Evolutionary conservation across 371 early-diverging fungal genomes (phyloP).

Genomic region (Zancudomyces culisetae): DNA sequence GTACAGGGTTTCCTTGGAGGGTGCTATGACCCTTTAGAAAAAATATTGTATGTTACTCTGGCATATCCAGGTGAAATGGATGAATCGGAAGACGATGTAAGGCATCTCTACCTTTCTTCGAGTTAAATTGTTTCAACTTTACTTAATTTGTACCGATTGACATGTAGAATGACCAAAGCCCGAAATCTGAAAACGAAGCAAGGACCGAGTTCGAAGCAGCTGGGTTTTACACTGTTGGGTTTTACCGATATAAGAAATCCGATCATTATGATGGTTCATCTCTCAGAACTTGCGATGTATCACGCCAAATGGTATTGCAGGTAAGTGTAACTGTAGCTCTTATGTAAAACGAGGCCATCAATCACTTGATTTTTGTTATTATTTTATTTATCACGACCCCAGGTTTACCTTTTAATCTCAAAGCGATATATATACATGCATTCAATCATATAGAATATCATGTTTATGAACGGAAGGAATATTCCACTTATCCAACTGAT

Average conservation of each 20-base stretch:
- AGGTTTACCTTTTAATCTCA: too few relatives aligned
- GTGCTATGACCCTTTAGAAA: neutral
- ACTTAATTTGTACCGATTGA: neutral
- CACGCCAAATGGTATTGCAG: neutral
- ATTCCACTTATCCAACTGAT: too few relatives aligned
- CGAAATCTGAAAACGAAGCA: neutral
- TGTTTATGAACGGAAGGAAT: too few relatives aligned
- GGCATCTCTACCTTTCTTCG: neutral
- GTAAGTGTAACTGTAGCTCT: too few relatives aligned
- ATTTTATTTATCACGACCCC: too few relatives aligned
- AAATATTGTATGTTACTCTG: neutral
- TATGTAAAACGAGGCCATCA: too few relatives aligned
- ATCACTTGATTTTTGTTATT: too few relatives aligned
- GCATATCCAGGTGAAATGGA: neutral
- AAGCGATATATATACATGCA: too few relatives aligned
- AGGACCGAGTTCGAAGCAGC: too few relatives aligned
- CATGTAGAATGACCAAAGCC: neutral
- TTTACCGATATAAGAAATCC: neutral
- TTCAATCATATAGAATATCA: too few relatives aligned
- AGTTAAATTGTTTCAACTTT: neutral
- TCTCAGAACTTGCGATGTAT: neutral
- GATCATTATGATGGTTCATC: neutral
- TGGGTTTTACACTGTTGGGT: neutral
- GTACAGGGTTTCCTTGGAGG: neutral
- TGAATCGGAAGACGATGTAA: neutral